Base-by-base conservation (phyloP, 2,329 filamentous ascomycete species). In the Colletotrichum sansevieriae region DNA sequence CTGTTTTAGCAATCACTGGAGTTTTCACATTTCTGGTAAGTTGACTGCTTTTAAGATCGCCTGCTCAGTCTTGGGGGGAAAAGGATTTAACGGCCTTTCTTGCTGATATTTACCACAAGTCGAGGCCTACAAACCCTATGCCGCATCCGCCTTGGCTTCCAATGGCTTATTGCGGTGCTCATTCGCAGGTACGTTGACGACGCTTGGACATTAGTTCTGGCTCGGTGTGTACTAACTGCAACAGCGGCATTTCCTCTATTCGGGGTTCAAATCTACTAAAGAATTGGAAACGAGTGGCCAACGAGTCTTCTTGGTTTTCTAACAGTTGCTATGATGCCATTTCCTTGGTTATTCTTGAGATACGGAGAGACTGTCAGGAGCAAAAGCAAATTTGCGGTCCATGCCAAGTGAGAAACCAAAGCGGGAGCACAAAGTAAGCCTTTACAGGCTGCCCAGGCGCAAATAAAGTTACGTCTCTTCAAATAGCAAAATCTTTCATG, bases 11-110 rank as follows among this genome's bases (percentile, higher is more conserved):
- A 25, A 97, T 93, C 79, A 91, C 88, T 60, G 93, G 94, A 56
- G 88, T 97, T 72, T 97, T 97, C 78, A 96, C 93, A 10, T 97
- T 97, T 80, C 82, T 96, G 70, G 93, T 95, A 77, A 80, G 84
- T 83, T n/a, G 12, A 64, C 0, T 5, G 12, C 33, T 18, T 55
- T 15, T 22, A 22, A 22, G 3, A 22, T 22, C 22, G 10, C 44
- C 11, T 9, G 18, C 20, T 49, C 9, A 35, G 1, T n/a, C 18
- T 5, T 33, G 20, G 7, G 33, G 25, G 25, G 25, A 25, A 25
- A 5, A 4, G 4, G 25, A 5, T 5, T 25, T 4, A 25, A 25
- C 4, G 4, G 3, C 25, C 25, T 25, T 5, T 25, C 25, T 4
- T 25, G 2, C 35, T 39, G 4, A 1, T 44, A 12, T 13, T 1